Evolutionary conservation across 202 grass and related monocot genomes (phyloP), one percentile per base, ranked within the genome.

Genomic region (Carex sylvatica): DNA sequence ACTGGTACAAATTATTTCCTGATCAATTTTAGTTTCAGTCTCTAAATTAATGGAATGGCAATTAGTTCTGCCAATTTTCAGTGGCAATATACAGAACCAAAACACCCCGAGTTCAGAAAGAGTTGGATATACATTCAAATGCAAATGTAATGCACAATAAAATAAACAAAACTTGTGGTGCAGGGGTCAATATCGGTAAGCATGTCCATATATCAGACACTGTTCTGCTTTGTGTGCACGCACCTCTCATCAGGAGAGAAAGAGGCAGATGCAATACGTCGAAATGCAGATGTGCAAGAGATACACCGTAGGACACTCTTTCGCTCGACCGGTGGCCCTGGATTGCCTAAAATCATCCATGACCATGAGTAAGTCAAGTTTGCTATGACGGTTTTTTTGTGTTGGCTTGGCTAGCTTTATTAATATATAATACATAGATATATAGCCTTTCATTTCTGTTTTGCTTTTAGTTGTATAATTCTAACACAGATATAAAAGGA

Each of bases 201-300:
- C 91, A 96, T 96, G 93, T 99, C 96, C 11, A 78, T 99, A 30
- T 89, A 99, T 83, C 96, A 99, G 87, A 99, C 96, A 38, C 78
- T 92, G 86, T 93, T 99, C 86, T 99, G 93, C 85, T 96, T 99
- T 81, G 85, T 95, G 63, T 99, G 96, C 79, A 86, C 26, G 35
- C 96, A 99, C 60, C 91, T 96, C 30, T 84, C 96, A 1, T 83
- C 96, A 44, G 92, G 92, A 33, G 91, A 99, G 73, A 93, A 89
- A 85, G 33, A 85, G 24, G 83, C 69, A 56, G 89, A 96, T 90
- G 84, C 87, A 35, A 70, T 87, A 42, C 90, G 83, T 30, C 79
- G 96, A 42, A 99, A 92, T 60, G 65, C 96, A 80, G 89, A 99
- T 71, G 96, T 99, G 33, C 93, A 84, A 55, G 96, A 99, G 85